A percentile compares a stretch with the other conserved stretches of the same genome.
Evolutionary conservation across 768 basidiomycete genomes (phyloP).

Genomic region (Lyophyllum semitale): DNA sequence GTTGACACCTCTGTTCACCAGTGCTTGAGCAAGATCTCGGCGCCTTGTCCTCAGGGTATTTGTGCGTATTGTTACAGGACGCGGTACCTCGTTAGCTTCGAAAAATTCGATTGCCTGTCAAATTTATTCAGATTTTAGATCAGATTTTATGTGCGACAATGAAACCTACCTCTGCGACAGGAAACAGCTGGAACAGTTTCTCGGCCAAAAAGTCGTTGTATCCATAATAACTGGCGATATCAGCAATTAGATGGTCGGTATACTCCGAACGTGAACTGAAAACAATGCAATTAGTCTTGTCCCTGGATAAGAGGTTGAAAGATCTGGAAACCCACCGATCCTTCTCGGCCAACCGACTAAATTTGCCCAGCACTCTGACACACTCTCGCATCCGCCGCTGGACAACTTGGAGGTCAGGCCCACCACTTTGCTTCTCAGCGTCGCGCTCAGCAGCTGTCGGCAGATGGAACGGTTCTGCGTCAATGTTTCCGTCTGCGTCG

Average conservation of each 20-base stretch:
- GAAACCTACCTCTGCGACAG: constrained; percentile 78
- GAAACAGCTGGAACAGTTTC: constrained; percentile 92
- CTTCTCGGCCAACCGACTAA: constrained; percentile 64
- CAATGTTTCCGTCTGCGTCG: constrained; percentile 49
- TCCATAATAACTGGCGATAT: constrained; percentile 95
- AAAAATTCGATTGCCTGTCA: constrained; percentile 94
- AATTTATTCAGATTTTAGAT: constrained; percentile 10
- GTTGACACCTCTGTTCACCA: constrained; percentile 95
- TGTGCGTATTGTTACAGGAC: constrained; percentile 97
- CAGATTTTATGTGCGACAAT: constrained; percentile 1
- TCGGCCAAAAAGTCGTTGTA: constrained; percentile 95
- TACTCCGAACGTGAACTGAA: constrained; percentile 87
- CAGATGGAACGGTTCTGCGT: constrained; percentile 56
- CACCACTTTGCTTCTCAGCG: constrained; percentile 67
- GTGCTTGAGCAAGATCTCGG: constrained; percentile 89
- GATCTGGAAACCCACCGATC: constrained; percentile 55
- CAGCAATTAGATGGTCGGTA: constrained; percentile 80
- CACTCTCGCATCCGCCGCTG: constrained; percentile 82
- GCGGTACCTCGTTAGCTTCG: constrained; percentile 92
- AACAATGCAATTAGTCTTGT: constrained; percentile 6
- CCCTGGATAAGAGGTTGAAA: background rate
- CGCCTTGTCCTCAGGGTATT: constrained; percentile 94
- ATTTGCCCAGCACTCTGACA: constrained; percentile 70
- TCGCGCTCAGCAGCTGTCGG: constrained; percentile 75
- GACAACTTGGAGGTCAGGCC: constrained; percentile 72